Evolutionary conservation across 2,329 filamentous ascomycete genomes (phyloP), one percentile per base, ranked within the genome.

Genomic region (Coniella vitis): DNA sequence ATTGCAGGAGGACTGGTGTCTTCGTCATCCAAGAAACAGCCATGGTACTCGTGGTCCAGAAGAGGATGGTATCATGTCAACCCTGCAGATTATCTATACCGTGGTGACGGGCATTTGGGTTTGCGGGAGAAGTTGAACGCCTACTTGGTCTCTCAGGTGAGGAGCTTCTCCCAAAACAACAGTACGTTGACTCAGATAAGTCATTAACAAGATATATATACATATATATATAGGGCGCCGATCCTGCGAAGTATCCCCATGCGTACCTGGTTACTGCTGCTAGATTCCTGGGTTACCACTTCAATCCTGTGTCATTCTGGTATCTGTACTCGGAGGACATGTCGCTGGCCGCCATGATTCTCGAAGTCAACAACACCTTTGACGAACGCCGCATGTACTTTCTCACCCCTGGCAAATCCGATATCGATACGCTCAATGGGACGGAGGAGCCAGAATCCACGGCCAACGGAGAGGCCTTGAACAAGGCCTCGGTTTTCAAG

Each of bases 221-320:
- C n/a, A n/a, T n/a, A n/a, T n/a, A n/a, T n/a, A n/a, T 16, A 19
- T 54, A 89, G 77, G 71, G 72, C 12, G 68, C 80, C n/a, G 69
- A 81, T 50, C 76, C 78, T 43, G 60, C 70, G 2, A 67, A 72
- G 39, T 90, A 85, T 65, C 78, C 81, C 10, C 72, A 82, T 57
- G 84, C 81, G 0, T 89, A 88, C 57, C 69, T 90, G 4, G 71
- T 87, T 19, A 90, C 86, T 2, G 83, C 84, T 3, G 78, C 85
- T 4, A 74, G 75, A 25, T 84, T 88, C 53, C 62, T 87, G 5
- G 81, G 83, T 3, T 86, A 86, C 59, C 77, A 79, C 19, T 88
- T 87, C 65, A 90, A 88, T 57, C 84, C 84, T 0, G 82, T 86
- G 3, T 89, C 84, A 0, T 86, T 90, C 58, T 90, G 86, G 84